phyloP scores from a whole-genome alignment of 768 basidiomycete genomes.

The Trametes cinnabarina region DNA sequence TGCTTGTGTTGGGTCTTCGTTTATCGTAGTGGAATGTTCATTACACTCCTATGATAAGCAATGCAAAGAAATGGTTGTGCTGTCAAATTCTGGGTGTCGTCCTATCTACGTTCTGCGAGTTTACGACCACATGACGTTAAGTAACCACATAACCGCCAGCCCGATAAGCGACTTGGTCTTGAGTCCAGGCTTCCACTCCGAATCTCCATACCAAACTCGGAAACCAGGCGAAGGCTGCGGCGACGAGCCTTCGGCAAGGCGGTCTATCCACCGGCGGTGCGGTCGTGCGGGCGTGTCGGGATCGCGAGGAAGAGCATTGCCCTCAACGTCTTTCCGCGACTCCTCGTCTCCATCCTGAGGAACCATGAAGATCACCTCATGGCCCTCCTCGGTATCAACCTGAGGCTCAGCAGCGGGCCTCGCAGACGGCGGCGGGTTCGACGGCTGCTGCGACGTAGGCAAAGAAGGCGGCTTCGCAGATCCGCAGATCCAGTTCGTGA shows the following conservation, averaged over 20 bases:
- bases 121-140: constrained; percentile 60
- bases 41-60: too few species aligned
- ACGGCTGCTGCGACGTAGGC: constrained; percentile 19
- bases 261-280: constrained; percentile 49
- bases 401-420: background rate
- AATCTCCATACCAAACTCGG: constrained; percentile 31
- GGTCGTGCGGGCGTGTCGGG: constrained; percentile 41
- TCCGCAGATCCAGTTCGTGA: constrained; percentile 62
- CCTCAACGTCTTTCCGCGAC: constrained; percentile 28
- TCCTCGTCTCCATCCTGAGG: constrained; percentile 15
- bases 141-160: constrained; percentile 55
- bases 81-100: background rate
- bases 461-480: constrained; percentile 25
- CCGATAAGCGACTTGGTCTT: constrained; percentile 42
- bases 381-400: constrained; percentile 9
- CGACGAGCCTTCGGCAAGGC: constrained; percentile 39
- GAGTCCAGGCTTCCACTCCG: constrained; percentile 39
- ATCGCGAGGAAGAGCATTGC: constrained; percentile 33
- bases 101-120: background rate
- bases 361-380: constrained; percentile 27
- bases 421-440: background rate
- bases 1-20: too few species aligned
- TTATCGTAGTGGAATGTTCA: too few species aligned
- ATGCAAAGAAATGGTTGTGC: background rate
- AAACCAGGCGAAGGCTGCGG: constrained; percentile 25